A percentile compares a stretch with the other conserved stretches of the same genome.
Evolutionary conservation across 108 stramenopile genomes (phyloP).

Genomic region (Cylindrotheca closterium): DNA sequence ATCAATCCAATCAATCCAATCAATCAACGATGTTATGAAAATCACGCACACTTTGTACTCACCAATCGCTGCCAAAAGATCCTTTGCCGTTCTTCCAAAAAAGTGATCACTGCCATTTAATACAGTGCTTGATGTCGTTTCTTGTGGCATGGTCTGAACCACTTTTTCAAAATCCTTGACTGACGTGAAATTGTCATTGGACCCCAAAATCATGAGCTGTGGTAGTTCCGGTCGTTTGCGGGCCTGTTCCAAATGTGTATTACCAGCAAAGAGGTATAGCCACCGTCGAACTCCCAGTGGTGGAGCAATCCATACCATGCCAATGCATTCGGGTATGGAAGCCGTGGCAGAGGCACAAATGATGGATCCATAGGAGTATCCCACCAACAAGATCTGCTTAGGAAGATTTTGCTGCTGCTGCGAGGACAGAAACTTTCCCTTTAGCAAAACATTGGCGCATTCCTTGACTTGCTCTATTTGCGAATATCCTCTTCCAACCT

Average conservation of each 20-base stretch:
- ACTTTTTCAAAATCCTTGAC: constrained; percentile 34
- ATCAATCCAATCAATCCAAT: no score
- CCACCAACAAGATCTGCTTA: constrained; percentile 39
- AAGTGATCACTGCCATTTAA: constrained; percentile 54
- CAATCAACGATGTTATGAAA: no score
- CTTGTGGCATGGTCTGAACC: constrained; percentile 28
- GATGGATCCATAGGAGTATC: constrained; percentile 63
- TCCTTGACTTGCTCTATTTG: constrained; percentile 54
- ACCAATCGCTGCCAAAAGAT: constrained; percentile 54
- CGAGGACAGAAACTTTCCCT: constrained; percentile 5
- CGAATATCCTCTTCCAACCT: constrained; percentile 38
- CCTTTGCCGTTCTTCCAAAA: constrained; percentile 49
- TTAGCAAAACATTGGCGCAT: constrained; percentile 35
- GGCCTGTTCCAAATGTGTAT: constrained; percentile 46
- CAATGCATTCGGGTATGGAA: constrained; percentile 41
- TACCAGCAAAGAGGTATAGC: constrained; percentile 46
- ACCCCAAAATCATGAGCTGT: constrained; percentile 43
- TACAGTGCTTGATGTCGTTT: constrained; percentile 38
- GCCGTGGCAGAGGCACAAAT: constrained; percentile 46
- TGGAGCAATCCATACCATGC: constrained; percentile 48
- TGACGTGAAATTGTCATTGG: constrained; percentile 55
- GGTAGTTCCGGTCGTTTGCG: constrained; percentile 23
- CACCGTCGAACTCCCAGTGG: constrained; percentile 41
- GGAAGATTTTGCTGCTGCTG: constrained; percentile 10
- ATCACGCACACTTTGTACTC: no score